A percentile compares a stretch with the other conserved stretches of the same genome.
phyloP scores from a whole-genome alignment of 2,329 filamentous ascomycete species.

The Xylogone sp. region DNA sequence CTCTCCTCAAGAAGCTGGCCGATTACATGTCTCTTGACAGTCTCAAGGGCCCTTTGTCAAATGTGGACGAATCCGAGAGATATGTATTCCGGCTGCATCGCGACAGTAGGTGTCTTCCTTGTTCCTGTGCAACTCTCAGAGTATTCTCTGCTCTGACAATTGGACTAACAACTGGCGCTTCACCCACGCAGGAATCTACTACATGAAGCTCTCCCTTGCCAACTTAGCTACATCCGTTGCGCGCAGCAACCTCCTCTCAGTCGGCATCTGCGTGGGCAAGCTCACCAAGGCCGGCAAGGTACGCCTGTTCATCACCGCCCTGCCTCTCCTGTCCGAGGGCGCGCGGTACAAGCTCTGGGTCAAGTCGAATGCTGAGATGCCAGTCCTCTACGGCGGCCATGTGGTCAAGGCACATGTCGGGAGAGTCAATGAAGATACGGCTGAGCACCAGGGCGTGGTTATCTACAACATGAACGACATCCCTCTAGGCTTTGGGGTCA shows the following conservation, averaged over 20 bases:
- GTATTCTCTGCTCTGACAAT: no score
- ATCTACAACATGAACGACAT: constrained; percentile 91
- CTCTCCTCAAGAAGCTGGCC: constrained; percentile 83
- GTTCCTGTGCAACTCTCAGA: no score
- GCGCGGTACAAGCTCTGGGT: constrained; percentile 97
- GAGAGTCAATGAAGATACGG: constrained; percentile 84
- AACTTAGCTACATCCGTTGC: constrained; percentile 87
- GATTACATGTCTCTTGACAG: constrained; percentile 82
- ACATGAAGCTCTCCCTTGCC: constrained; percentile 82
- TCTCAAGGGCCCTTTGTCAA: constrained; percentile 79
- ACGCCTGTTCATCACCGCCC: constrained; percentile 81
- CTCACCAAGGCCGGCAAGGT: constrained; percentile 98
- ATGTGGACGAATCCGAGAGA: constrained; percentile 66
- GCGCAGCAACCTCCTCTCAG: constrained; percentile 74
- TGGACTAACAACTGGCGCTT: no score
- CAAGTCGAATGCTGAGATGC: constrained; percentile 94
- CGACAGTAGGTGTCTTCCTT: constrained; percentile 75
- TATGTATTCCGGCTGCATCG: constrained; percentile 86
- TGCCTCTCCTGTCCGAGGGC: constrained; percentile 85
- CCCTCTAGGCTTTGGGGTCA: constrained; percentile 90
- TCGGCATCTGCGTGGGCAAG: constrained; percentile 91
- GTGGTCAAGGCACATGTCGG: constrained; percentile 75
- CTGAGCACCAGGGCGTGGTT: constrained; percentile 88
- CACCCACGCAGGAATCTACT: no score
- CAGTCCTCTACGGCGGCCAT: constrained; percentile 92